A percentile compares a stretch with the other conserved stretches of the same genome.
Conservation (phyloP, 148 eudicot species). For the Silene conica region DNA sequence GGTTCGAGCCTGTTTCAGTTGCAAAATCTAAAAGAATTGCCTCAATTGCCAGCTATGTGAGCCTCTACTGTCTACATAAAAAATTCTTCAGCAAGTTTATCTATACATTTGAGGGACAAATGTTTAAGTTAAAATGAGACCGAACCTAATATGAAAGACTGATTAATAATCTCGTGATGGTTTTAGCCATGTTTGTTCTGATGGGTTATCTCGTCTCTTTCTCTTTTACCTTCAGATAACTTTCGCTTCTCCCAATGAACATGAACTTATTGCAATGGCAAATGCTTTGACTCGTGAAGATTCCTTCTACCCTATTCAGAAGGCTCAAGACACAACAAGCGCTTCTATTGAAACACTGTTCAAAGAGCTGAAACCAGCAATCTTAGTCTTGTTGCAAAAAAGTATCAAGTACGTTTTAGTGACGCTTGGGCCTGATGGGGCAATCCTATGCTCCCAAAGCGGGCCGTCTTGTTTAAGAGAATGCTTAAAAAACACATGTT, state of each 20-base stretch:
- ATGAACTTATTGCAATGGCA: constrained; percentile 93
- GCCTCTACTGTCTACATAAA: constrained; percentile 18
- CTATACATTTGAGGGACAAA: not conserved
- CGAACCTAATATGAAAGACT: not conserved
- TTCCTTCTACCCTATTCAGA: constrained; percentile 39
- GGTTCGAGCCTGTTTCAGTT: constrained; percentile 99
- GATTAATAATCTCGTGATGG: not conserved
- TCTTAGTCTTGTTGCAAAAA: constrained; percentile 55
- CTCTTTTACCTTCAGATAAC: constrained; percentile 46
- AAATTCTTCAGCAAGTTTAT: not conserved
- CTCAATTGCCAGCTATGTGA: constrained; percentile 66
- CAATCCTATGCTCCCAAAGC: constrained; percentile 60
- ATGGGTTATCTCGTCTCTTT: not conserved
- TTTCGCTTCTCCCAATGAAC: constrained; percentile 91
- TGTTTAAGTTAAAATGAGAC: not conserved
- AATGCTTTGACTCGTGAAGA: constrained; percentile 52
- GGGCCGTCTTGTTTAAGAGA: constrained; percentile 28
- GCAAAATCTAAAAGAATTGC: constrained; percentile 75
- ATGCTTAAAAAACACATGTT: constrained; percentile 18
- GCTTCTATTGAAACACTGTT: constrained; percentile 52
- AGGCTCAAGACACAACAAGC: constrained; percentile 20
- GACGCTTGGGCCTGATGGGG: constrained; percentile 78
- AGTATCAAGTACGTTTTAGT: constrained; percentile 63
- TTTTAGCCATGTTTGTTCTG: not conserved
- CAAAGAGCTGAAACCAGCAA: constrained; percentile 66